Base-by-base conservation (phyloP, 345 rosid genomes). In the Streptanthus diversifolius region DNA sequence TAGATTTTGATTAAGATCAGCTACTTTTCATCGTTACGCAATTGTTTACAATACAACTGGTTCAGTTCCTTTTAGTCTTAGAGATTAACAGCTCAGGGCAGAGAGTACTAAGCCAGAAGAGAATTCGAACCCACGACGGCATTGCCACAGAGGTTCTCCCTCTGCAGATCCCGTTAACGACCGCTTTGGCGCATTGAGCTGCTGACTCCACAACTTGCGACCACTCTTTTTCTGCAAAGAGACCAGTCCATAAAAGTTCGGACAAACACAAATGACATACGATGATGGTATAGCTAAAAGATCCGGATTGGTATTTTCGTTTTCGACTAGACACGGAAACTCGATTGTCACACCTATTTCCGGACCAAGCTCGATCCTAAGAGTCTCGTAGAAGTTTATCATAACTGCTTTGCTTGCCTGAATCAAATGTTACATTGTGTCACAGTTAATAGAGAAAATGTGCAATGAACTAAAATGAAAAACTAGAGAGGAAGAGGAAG, bases 361-460 rank as follows among this genome's bases (percentile, higher is more conserved):
- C 0, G 71, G 37, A 22, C 85, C 69, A 7, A 85, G 59, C 70
- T 90, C 96, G 8, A 74, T 63, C 66, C 91, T 79, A 62, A 88
- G 30, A 11, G 88, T 79, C 72, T 84, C 83, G 21, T 72, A 86
- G 36, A 85, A 86, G 69, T 47, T 77, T 3, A 76, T 7, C 65
- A 79, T 3, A 1, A 87, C 90, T 18, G 90, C 90, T 62, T 90
- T 88, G 72, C 84, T 82, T 74, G 90, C 96, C 91, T 83, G 70
- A 32, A 57, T 11, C 37, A 37, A 17, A 47, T 56, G 35, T 44
- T 6, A 63, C 39, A 11, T 7, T 24, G 4, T 27, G 11, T 29
- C 33, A 60, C 10, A 35, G 9, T 19, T 49, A 35, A 13, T 11
- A 35, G 21, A 37, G 6, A 19, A 63, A 63, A 63, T 11, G 4